Conservation (phyloP, 192 early-diverging fungal species). For the Powellomyces hirtus region DNA sequence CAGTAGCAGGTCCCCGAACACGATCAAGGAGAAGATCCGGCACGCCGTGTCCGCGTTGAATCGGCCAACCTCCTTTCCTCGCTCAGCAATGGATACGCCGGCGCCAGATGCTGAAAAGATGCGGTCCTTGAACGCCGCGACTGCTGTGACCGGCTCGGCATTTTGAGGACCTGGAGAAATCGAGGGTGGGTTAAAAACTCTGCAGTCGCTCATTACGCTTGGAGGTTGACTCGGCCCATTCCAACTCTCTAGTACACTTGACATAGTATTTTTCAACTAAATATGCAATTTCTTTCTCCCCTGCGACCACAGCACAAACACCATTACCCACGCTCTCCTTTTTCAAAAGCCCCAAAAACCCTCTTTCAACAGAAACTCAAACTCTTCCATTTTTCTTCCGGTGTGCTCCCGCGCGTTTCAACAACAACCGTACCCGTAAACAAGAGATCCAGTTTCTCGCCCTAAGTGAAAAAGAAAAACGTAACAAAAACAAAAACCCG, state of each 20-base stretch:
- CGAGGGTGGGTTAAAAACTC: conserved; percentile 2
- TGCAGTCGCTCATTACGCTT: background rate
- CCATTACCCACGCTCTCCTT: too few species aligned
- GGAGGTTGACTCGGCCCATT: too few species aligned
- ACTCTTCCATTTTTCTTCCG: background rate
- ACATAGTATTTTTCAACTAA: too few species aligned
- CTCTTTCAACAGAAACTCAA: too few species aligned
- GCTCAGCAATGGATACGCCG: conserved; percentile 58
- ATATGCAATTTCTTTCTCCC: too few species aligned
- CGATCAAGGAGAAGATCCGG: conserved; percentile 59
- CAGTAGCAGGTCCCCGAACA: conserved; percentile 75
- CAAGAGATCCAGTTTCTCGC: conserved; percentile 72
- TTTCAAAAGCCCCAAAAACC: too few species aligned
- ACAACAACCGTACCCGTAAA: conserved; percentile 69
- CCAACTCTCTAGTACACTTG: too few species aligned
- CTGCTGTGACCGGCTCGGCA: conserved; percentile 63
- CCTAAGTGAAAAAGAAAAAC: conserved; percentile 43
- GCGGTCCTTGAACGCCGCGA: conserved; percentile 65
- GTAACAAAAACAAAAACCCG: too few species aligned
- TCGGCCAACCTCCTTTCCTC: conserved; percentile 57
- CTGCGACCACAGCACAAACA: too few species aligned
- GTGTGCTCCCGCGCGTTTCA: too few species aligned
- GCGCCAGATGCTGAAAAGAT: conserved; percentile 75
- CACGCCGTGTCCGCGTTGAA: conserved; percentile 10
- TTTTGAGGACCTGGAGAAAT: conserved; percentile 65